phyloP scores from a whole-genome alignment of 192 early-diverging fungal species.

The Linnemannia schmuckeri region DNA sequence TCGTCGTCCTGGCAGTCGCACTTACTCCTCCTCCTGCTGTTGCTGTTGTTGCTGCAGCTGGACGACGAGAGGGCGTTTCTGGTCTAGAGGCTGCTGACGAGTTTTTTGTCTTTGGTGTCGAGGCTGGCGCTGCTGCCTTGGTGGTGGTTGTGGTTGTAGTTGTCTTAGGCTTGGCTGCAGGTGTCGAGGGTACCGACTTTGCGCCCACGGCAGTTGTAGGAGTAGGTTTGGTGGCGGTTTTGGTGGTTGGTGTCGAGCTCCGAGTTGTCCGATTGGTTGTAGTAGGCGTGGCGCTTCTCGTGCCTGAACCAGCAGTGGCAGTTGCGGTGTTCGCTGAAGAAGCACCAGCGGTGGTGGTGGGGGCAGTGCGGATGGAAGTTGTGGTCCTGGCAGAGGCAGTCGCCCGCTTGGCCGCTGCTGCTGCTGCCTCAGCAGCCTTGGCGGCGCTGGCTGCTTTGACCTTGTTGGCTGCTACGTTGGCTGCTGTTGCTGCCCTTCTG shows the following conservation, averaged over 20 bases:
- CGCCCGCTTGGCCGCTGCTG: slow-evolving; percentile 6
- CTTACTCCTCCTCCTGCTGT: slow-evolving; percentile 1
- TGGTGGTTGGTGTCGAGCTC: not conserved
- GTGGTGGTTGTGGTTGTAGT: not conserved
- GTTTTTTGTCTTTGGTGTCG: not conserved
- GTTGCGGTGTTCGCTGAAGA: not conserved
- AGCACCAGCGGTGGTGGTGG: too few relatives aligned
- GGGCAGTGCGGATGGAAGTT: slow-evolving; percentile 10
- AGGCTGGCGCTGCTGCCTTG: not conserved
- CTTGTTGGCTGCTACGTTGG: slow-evolving; percentile 29
- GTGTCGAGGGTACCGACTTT: not conserved
- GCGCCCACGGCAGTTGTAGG: not conserved
- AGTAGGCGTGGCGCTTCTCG: slow-evolving; percentile 5
- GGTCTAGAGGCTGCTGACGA: not conserved
- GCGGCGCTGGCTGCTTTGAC: slow-evolving; percentile 12
- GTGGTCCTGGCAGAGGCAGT: slow-evolving; percentile 23
- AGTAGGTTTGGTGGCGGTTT: not conserved
- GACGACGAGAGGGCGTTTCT: not conserved
- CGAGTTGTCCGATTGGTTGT: slow-evolving; percentile 14
- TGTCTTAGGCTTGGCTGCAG: slow-evolving; percentile 5
- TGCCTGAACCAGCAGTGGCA: not conserved
- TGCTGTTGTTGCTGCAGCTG: slow-evolving; percentile 2
- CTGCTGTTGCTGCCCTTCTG: slow-evolving; percentile 12
- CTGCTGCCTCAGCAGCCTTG: not conserved
- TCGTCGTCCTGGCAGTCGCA: slow-evolving; percentile 32